Evolutionary conservation across 23 red algal genomes (phyloP), one percentile per base, ranked within the genome.

Genomic region (Gracilaria domingensis): DNA sequence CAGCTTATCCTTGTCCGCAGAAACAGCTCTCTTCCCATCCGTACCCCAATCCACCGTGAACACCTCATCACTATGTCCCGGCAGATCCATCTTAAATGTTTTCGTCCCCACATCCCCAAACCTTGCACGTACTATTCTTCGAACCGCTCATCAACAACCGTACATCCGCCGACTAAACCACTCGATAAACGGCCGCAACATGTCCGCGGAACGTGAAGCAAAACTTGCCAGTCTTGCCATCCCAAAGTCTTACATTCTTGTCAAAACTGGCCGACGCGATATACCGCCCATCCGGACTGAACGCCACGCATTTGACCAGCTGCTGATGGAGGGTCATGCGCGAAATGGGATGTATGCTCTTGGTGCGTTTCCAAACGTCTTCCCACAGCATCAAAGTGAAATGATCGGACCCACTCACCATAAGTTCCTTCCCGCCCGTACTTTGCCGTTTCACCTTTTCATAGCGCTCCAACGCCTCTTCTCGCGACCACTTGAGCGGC

Each of bases 51-150:
- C 97, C 14, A 96, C 86, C 8, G 97, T 88, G 55, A 93, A 99
- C 26, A 99, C 97, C 85, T 99, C 97, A 51, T 99, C 97, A 24
- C 94, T 86, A 80, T 99, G 97, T 58, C 97, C 97, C 28, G 97
- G 97, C 1, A 99, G 91, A 40, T 99, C 95, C 38, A 55, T 34
- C 55, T 94, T 90, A 23, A 99, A 56, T 49, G 91, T 86, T 32
- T 53, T 57, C 0, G 75, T 81, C 18, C 75, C 36, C 0, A 99
- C 48, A 47, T 96, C 91, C 89, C n/a, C 91, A 99, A 26, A 99
- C 65, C 51, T 99, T 99, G 24, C 93, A 82, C 14, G 97, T 99
- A 53, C 97, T 99, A 66, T 99, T 94, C 48, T 88, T 94, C 30
- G 89, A 94, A 6, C 71, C 94, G 80, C 87, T 95, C 30, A 95